Base-by-base conservation (phyloP, 176 grass and related monocot genomes). In the Oropetium thomaeum region DNA sequence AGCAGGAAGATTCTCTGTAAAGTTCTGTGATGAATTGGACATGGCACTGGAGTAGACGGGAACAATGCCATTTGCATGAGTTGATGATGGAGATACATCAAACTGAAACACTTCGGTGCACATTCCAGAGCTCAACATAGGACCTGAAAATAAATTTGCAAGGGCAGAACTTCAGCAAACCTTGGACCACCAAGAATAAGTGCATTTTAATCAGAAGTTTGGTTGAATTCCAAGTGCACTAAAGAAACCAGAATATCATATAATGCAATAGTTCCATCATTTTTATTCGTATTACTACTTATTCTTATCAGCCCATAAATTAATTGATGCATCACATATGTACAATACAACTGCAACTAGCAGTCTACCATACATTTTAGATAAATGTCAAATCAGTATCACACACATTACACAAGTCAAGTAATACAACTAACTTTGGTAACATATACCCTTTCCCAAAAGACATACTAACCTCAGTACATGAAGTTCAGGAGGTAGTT, bases 101-200 rank as follows among this genome's bases (percentile, higher is more conserved):
- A 95, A 92, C 63, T 88, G 89, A 65, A 99, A 96, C 33, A 99
- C 96, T 86, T 99, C 96, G 7, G 96, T 96, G 82, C 96, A 99
- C 87, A 96, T 96, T 69, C 96, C 89, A 23, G 96, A 95, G 65
- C 73, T 88, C 35, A 92, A 67, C 79, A 96, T 79, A 52, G 89
- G 82, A 31, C 92, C 96, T 99, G 65, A 31, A 82, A 80, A 87
- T 1, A 7, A 70, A 80, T 25, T 23, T 40, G 44, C 20, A 47
- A 70, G 33, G 19, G 32, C 35, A 65, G 33, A 40, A 2, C n/a
- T 28, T 69, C 15, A 55, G 35, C 4, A 68, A 83, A 73, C 15
- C 30, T 26, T 67, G 58, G 52, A 59, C 8, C 16, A n/a, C 16
- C 32, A 32, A 52, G 4, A 41, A 10, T 11, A 34, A 35, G 5